Evolutionary conservation across 176 grass and related monocot genomes (phyloP), one percentile per base, ranked within the genome.

Genomic region (Stipa capillata): DNA sequence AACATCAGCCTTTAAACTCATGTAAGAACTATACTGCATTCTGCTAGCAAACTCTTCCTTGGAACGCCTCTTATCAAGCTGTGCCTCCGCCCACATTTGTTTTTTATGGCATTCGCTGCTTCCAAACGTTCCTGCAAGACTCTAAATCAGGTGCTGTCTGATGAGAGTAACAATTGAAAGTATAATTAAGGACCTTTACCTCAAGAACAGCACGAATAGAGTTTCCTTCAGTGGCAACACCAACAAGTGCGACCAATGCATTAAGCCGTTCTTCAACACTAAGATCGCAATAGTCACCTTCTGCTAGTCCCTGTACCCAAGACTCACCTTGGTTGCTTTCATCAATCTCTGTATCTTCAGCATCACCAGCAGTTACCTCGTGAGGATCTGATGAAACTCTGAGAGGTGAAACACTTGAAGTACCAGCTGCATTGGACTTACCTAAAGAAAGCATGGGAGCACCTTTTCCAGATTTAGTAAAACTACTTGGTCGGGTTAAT

Each of bases 11-110:
- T 86, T 94, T 12, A 53, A 83, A 78, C 74, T 87, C 56, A 51
- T 55, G 76, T 76, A 89, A 85, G 92, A 85, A 88, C 83, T 88
- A 58, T 77, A 92, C 74, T 93, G 96, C 72, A 81, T 24, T 89
- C 60, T 90, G 71, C 50, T 85, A 69, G 77, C 66, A 90, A 87
- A 89, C 55, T 99, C 96, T 86, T 93, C 96, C 72, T 83, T 99
- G 61, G 82, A 89, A 74, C 92, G 96, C 45, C 85, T 94, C 83
- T 91, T 99, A 77, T 95, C 96, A 59, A 85, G 81, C 69, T 99
- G 96, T 80, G 90, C 96, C 60, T 99, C 96, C 8, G 89, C 87
- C 92, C 88, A 95, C 90, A 99, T 93, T 87, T 99, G 96, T 78
- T 99, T 99, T 95, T 99, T 71, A 99, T 84, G 65, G 96, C 83